Base-by-base conservation (phyloP, 2,329 filamentous ascomycete genomes). In the Bipolaris oryzae region DNA sequence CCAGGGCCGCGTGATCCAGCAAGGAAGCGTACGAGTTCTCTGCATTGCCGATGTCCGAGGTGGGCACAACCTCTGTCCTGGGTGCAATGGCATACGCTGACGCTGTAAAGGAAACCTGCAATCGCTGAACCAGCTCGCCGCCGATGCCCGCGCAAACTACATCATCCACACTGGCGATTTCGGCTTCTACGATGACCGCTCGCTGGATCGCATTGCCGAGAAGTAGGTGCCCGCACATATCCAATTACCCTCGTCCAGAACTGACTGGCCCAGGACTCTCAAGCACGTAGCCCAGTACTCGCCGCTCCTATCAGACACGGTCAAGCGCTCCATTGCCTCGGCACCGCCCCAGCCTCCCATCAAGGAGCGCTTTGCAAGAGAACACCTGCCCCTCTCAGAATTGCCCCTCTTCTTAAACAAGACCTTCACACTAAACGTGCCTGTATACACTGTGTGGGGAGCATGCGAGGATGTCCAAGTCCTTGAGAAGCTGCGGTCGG, bases 271-370 rank as follows among this genome's bases (percentile, higher is more conserved):
- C 74, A 96, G 92, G 82, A 99, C 95, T 20, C 84, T 99, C 49
- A 97, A 96, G 80, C 95, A 99, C 80, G 95, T 99, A 66, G 94
- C 94, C 53, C 95, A 99, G 80, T 99, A 99, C 79, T 99, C 95
- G 50, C 95, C 95, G 18, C 84, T 99, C 67, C 91, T 99, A 64
- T 85, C 89, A 58, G 94, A 98, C 74, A 80, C 85, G 56, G 81
- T 87, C 70, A 89, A 89, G 79, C 83, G 84, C 63, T 81, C 84
- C 57, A 87, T 89, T 63, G 89, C 89, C 57, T 83, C 84, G 52
- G 80, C 87, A 47, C 89, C 90, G 43, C 87, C 91, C 37, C 82
- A 86, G 68, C 80, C 83, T 2, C 78, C 80, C 13, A 90, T 97
- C 76, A 97, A 97, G 81, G 85, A 89, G 60, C 89, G 92, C 67